Percentiles rank a stretch among this genome's conserved stretches.
Conservation (phyloP, 805 yeast genomes). For the Kluyveromyces wickerhamii region DNA sequence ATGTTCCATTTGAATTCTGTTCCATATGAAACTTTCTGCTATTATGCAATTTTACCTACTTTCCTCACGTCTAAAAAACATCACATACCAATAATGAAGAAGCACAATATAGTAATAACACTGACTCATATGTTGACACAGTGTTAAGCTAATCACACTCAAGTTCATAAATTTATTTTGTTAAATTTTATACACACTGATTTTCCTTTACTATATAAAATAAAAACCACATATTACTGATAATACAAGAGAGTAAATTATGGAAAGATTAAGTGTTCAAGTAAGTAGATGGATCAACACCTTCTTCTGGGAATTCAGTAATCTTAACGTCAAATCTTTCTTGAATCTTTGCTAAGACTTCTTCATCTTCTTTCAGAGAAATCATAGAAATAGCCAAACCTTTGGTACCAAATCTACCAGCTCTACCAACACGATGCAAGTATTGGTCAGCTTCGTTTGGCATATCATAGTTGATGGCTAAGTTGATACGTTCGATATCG, state of each 20-base stretch:
- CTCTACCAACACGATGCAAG: slow-evolving; percentile 99
- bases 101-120: too few relatives aligned
- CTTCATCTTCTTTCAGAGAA: slow-evolving; percentile 78
- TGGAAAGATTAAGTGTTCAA: slow-evolving; percentile 67
- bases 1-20: too few relatives aligned
- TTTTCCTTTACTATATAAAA: too few relatives aligned
- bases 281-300: slow-evolving; percentile 95
- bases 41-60: too few relatives aligned
- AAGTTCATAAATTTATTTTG: too few relatives aligned
- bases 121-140: too few relatives aligned
- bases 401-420: slow-evolving; percentile 99
- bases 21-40: too few relatives aligned
- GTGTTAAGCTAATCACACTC: too few relatives aligned
- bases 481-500: slow-evolving; percentile 96
- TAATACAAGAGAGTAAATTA: not conserved
- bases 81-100: too few relatives aligned
- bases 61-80: too few relatives aligned
- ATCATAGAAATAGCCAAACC: slow-evolving; percentile 94
- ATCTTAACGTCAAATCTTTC: slow-evolving; percentile 95
- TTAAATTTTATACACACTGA: too few relatives aligned
- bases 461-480: slow-evolving; percentile 96
- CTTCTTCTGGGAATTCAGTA: slow-evolving; percentile 93
- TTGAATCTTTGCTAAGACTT: slow-evolving; percentile 85
- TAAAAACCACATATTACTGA: slow-evolving; percentile 1
- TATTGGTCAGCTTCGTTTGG: slow-evolving; percentile 97